Base-by-base conservation (phyloP, 2,329 filamentous ascomycete genomes). In the Harringtonia lauricola region DNA sequence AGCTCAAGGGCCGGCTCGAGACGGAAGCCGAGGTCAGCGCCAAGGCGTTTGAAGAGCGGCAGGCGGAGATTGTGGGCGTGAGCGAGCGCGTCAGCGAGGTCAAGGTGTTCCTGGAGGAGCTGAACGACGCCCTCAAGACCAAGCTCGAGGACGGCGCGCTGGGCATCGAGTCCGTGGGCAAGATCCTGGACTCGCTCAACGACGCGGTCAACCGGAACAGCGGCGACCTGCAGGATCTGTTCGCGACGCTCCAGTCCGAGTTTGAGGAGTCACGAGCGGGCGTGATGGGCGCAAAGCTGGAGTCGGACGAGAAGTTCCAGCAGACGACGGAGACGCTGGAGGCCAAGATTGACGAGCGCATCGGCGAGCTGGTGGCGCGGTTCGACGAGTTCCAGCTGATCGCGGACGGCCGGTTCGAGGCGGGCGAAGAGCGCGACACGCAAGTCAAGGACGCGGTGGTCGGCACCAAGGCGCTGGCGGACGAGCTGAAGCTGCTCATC, bases 201-300 rank as follows among this genome's bases (percentile, higher is more conserved):
- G 80, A 84, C 54, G 74, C 72, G 36, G 65, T 80, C 30, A 65
- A 65, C 44, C 70, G 73, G 53, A 81, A 79, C 47, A 64, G 70
- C 24, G 70, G 75, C n/a, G 81, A 80, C 49, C 65, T 89, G 42
- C 81, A 81, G 54, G 81, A 83, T 44, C 72, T 89, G 59, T 76
- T 80, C 34, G 81, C 86, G 43, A 76, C 79, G 3, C 79, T 96
- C 62, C 88, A 84, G 59, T 67, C 76, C 1, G 89, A 95, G 57
- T 95, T 96, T 47, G 88, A 95, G 55, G 84, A 89, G 49, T 82
- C 86, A 12, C 83, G 86, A 52, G 79, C 81, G 15, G 79, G 84
- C n/a, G 73, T 92, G 21, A 82, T 86, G 45, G 83, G 83, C 8
- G 74, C 81, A 42, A 92, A 90, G 64, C 70, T 86, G n/a, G 86